Conservation (phyloP, 345 rosid species). For the Gossypium rotundifolium region DNA sequence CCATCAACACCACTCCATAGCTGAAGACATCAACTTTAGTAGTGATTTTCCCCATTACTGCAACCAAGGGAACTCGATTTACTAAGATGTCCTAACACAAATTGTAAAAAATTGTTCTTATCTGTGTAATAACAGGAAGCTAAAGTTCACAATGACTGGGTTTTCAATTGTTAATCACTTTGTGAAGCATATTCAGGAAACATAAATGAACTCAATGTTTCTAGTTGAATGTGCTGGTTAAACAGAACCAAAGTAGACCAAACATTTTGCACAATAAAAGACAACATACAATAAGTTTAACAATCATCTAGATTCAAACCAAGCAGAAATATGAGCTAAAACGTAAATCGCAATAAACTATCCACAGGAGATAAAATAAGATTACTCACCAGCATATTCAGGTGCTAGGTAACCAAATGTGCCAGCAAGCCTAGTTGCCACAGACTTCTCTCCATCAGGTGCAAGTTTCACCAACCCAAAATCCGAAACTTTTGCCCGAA, state of each 20-base stretch:
- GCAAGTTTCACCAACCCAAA: slow-evolving; percentile 79
- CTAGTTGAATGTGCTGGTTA: neutral
- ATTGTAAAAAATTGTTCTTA: neutral
- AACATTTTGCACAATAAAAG: neutral
- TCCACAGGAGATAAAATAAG: neutral
- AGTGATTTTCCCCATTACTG: slow-evolving; percentile 74
- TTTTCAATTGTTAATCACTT: neutral
- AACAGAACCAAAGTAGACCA: neutral
- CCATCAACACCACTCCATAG: slow-evolving; percentile 73
- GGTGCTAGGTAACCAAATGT: slow-evolving; percentile 83
- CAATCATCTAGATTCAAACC: neutral
- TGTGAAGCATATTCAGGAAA: neutral
- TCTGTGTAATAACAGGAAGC: neutral
- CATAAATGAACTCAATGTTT: neutral
- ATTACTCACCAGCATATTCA: slow-evolving; percentile 66
- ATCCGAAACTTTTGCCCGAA: slow-evolving; percentile 65
- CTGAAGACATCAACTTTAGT: slow-evolving; percentile 82
- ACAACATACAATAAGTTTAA: neutral
- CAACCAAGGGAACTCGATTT: slow-evolving; percentile 11
- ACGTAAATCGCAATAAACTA: neutral
- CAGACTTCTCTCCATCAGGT: slow-evolving; percentile 61
- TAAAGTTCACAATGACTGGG: neutral
- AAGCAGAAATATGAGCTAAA: neutral
- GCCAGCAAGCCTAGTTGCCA: slow-evolving; percentile 69
- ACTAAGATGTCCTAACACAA: neutral